These are phyloP conservation scores for Ascosphaera apis DNA, from an alignment of 2,329 filamentous ascomycete genomes.

Conservation along the genomic window DNA sequence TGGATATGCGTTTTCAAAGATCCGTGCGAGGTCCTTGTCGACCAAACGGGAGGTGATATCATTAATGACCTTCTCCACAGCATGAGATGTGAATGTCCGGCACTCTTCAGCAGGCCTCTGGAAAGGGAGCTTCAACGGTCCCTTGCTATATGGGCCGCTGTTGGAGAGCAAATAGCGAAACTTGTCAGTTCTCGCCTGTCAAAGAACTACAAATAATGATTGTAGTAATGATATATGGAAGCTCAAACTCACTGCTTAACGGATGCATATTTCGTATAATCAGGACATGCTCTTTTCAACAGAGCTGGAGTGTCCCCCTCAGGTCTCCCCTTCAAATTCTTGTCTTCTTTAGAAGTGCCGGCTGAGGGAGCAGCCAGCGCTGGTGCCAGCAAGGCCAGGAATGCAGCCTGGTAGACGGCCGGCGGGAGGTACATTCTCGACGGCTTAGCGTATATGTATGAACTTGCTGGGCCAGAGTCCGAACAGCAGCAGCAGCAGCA, in stretches of 20 bases:
- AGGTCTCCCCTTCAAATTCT: too few species aligned
- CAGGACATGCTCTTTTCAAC: slow-evolving; percentile 9
- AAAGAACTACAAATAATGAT: slow-evolving; percentile 1
- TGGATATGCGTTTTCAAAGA: slow-evolving; percentile 91
- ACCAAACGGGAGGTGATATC: slow-evolving; percentile 59
- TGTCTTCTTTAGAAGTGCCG: too few species aligned
- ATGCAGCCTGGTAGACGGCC: too few species aligned
- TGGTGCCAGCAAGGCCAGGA: not conserved
- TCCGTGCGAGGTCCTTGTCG: slow-evolving; percentile 65
- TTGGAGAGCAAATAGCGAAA: not conserved
- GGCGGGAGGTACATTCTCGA: too few species aligned
- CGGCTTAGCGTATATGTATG: too few species aligned
- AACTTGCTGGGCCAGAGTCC: too few species aligned
- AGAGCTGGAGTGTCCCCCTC: slow-evolving; percentile 3
- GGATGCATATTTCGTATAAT: slow-evolving; percentile 10
- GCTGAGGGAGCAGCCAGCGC: slow-evolving; percentile 1
- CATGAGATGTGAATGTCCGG: slow-evolving; percentile 67
- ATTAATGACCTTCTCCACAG: slow-evolving; percentile 70
- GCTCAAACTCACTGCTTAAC: slow-evolving; percentile 5
- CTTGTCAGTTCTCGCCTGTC: slow-evolving; percentile 1
- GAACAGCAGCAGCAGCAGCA: too few species aligned
- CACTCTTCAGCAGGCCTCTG: slow-evolving; percentile 64
- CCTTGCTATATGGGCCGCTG: slow-evolving; percentile 57
- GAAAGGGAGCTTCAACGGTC: slow-evolving; percentile 58
- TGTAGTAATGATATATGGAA: slow-evolving; percentile 31